A percentile compares a stretch with the other conserved stretches of the same genome.
phyloP scores from a whole-genome alignment of 768 basidiomycete species.

The Dioszegia hungarica region DNA sequence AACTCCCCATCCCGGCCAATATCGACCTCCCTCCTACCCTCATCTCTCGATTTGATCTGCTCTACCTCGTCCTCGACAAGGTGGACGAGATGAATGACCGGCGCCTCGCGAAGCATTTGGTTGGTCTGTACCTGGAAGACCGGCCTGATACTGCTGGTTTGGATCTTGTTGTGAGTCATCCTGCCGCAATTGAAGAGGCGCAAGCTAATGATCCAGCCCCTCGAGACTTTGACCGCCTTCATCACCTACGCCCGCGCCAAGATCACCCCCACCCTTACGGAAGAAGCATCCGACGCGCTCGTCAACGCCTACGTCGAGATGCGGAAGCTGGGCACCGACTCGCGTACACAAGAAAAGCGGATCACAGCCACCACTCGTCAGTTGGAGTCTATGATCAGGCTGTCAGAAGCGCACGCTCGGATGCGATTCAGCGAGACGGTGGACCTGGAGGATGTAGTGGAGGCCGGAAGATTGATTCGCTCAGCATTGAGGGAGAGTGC shows the following conservation, averaged over 20 bases:
- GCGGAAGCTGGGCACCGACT: slow-evolving; percentile 83
- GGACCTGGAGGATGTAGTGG: slow-evolving; percentile 77
- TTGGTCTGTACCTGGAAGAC: slow-evolving; percentile 90
- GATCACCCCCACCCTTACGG: slow-evolving; percentile 78
- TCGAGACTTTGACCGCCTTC: slow-evolving; percentile 86
- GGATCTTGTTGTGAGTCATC: slow-evolving; percentile 67
- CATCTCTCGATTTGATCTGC: slow-evolving; percentile 93
- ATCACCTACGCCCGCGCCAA: slow-evolving; percentile 86
- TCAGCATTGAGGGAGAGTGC: slow-evolving; percentile 80
- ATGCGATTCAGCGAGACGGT: slow-evolving; percentile 91
- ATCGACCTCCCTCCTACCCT: slow-evolving; percentile 96
- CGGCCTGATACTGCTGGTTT: slow-evolving; percentile 60
- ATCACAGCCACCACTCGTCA: slow-evolving; percentile 98
- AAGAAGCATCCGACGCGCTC: slow-evolving; percentile 76
- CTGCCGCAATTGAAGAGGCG: neutral
- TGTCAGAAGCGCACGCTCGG: slow-evolving; percentile 91
- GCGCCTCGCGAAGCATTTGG: slow-evolving; percentile 83
- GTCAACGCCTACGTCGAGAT: slow-evolving; percentile 87
- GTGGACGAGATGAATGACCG: slow-evolving; percentile 85
- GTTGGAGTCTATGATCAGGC: slow-evolving; percentile 92
- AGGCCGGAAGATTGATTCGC: slow-evolving; percentile 90
- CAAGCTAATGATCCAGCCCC: slow-evolving; percentile 57
- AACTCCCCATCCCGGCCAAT: slow-evolving; percentile 86
- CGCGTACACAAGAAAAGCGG: slow-evolving; percentile 78
- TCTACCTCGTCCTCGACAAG: slow-evolving; percentile 92